Evolutionary conservation across 1,284 basidiomycete genomes (phyloP), one percentile per base, ranked within the genome.

Genomic region (Melampsora americana): DNA sequence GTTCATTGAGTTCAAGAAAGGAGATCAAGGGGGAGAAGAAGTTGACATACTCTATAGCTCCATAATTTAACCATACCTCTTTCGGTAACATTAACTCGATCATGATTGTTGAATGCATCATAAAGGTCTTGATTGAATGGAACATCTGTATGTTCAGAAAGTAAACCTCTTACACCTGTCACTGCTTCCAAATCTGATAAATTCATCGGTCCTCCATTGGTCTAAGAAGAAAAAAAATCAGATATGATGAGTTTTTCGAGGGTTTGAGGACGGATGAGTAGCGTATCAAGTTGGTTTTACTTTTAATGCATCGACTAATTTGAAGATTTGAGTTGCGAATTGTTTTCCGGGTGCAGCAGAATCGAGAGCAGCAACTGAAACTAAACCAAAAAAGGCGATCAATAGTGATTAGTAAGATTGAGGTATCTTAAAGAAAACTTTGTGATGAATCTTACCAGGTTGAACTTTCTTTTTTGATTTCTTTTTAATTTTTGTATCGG

Each of bases 301-400:
- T 59, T 67, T 74, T n/a, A 74, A 53, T 20, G 65, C 53, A 59
- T 74, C 72, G 23, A 74, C 53, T n/a, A 74, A 26, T 35, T 66
- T 74, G 64, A 74, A 74, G 14, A 74, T 30, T 61, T 74, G 72
- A n/a, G 72, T 74, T 20, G 72, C 72, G 48, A 74, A 74, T 30
- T 74, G 72, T 61, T 46, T 74, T 12, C 64, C 64, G 5, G 72
- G 72, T 6, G 46, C 72, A 12, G 65, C 26, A 42, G 50, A 23
- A 39, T 59, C 53, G n/a, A 53, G 23, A 26, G 64, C 26, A 35
- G 65, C 61, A 5, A 39, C 26, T 7, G 61, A 32, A 56, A 56
- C n/a, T 56, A 7, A 23, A 11, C n/a, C 28, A 23, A 23, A n/a
- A 56, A 6, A n/a, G 7, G n/a, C 4, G 14, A 56, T 56, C 18